A percentile compares a stretch with the other conserved stretches of the same genome.
Conservation (phyloP, 108 stramenopile genomes). For the Fistulifera pelliculosa region DNA sequence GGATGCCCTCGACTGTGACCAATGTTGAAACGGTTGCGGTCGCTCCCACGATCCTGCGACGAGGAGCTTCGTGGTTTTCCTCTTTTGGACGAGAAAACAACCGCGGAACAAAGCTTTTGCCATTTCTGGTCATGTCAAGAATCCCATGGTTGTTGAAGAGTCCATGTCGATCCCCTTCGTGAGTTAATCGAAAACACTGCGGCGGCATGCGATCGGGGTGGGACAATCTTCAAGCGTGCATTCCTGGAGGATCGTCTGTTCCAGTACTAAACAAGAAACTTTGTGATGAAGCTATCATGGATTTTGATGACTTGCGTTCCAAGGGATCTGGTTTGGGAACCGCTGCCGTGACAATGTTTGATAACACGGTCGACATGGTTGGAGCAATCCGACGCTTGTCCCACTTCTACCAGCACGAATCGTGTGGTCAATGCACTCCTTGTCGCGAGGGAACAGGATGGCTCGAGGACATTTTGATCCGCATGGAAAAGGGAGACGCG, state of each 20-base stretch:
- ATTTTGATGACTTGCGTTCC: conserved; percentile 96
- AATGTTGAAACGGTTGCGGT: conserved; percentile 99
- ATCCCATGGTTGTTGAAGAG: conserved; percentile 98
- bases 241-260: conserved; percentile 98
- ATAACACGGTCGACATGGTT: conserved; percentile 98
- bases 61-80: conserved; percentile 97
- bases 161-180: conserved; percentile 97
- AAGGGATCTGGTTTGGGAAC: conserved; percentile 96
- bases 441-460: conserved; percentile 96
- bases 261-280: conserved; percentile 95
- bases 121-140: conserved; percentile 99
- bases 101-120: conserved; percentile 97
- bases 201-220: conserved; percentile 99
- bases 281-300: conserved; percentile 98
- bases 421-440: conserved; percentile 99
- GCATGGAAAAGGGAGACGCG: conserved; percentile 97
- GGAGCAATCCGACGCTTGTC: conserved; percentile 98
- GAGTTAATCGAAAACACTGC: conserved; percentile 99
- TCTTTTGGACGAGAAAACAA: conserved; percentile 96
- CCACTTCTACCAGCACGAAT: conserved; percentile 99
- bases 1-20: conserved; percentile 99
- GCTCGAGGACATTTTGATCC: conserved; percentile 86
- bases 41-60: conserved; percentile 94
- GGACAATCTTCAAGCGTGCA: conserved; percentile 97
- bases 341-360: conserved; percentile 99